These are phyloP conservation scores for Amaranthus palmeri DNA, from an alignment of 148 eudicot genomes.

Conservation along the genomic window DNA sequence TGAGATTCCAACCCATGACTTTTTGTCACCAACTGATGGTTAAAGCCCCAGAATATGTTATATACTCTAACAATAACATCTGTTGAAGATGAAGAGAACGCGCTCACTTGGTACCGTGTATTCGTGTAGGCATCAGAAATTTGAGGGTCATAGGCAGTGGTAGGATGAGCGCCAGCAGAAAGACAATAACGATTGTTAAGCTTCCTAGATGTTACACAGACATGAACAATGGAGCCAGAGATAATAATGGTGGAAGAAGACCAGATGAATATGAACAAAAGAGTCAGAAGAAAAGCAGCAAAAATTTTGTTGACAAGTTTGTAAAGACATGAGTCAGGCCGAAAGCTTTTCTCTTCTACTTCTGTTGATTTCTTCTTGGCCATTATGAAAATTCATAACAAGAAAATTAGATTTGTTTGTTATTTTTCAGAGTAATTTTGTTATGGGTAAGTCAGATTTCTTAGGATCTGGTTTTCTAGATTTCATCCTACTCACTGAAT, in stretches of 20 bases:
- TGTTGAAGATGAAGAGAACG: too few species aligned
- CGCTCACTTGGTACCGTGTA: too few species aligned
- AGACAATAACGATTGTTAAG: conserved; percentile 58
- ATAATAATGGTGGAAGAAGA: conserved; percentile 52
- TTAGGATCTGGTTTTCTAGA: neutral
- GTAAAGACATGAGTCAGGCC: conserved; percentile 16
- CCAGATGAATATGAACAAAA: conserved; percentile 50
- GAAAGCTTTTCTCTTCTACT: conserved; percentile 16
- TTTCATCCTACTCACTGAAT: neutral
- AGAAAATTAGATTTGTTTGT: neutral
- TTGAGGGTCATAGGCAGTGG: conserved; percentile 17
- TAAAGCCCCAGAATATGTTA: too few species aligned
- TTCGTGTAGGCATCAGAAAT: neutral
- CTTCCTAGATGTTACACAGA: conserved; percentile 59
- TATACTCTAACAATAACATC: too few species aligned
- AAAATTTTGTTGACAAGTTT: conserved; percentile 32
- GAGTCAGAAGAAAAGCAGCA: conserved; percentile 25
- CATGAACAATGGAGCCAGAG: conserved; percentile 52
- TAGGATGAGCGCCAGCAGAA: conserved; percentile 47
- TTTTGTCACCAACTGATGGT: too few species aligned
- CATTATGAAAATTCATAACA: neutral
- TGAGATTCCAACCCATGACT: too few species aligned
- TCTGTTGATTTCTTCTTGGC: conserved; percentile 36
- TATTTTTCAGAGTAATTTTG: neutral
- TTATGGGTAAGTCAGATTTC: neutral